These are phyloP conservation scores for Osmanthus fragrans DNA, from an alignment of 257 asterid genomes.

Conservation along the genomic window DNA sequence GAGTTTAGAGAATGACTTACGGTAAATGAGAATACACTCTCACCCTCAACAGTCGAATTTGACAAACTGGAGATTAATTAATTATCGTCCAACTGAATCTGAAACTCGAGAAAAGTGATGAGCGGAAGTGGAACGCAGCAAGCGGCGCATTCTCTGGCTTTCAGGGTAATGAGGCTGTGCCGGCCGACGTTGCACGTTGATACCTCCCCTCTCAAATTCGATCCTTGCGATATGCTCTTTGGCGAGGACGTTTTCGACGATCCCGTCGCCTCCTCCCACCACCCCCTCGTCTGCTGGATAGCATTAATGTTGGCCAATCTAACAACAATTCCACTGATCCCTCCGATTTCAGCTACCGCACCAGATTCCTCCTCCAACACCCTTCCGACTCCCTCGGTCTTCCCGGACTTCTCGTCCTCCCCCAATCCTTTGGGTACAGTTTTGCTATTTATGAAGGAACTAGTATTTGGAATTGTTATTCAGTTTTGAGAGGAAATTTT, in stretches of 20 bases:
- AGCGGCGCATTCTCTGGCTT: conserved; percentile 83
- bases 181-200: conserved; percentile 87
- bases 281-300: conserved; percentile 65
- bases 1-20: no score
- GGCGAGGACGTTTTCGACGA: conserved; percentile 95
- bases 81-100: not conserved
- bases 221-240: conserved; percentile 83
- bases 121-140: conserved; percentile 60
- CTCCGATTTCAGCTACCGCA: conserved; percentile 78
- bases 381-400: conserved; percentile 87
- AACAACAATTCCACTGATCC: conserved; percentile 37
- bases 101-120: conserved; percentile 36
- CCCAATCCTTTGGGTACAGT: conserved; percentile 85
- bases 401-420: conserved; percentile 89
- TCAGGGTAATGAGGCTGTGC: conserved; percentile 91
- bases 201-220: conserved; percentile 69
- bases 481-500: not conserved
- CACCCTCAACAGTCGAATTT: no score
- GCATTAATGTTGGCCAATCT: conserved; percentile 26
- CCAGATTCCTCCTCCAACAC: conserved; percentile 74
- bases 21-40: no score
- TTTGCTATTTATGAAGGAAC: not conserved
- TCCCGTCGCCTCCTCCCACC: conserved; percentile 69
- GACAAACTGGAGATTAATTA: no score
- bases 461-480: not conserved